Evolutionary conservation across 176 grass and related monocot genomes (phyloP).

Genomic region (Ensete glaucum): DNA sequence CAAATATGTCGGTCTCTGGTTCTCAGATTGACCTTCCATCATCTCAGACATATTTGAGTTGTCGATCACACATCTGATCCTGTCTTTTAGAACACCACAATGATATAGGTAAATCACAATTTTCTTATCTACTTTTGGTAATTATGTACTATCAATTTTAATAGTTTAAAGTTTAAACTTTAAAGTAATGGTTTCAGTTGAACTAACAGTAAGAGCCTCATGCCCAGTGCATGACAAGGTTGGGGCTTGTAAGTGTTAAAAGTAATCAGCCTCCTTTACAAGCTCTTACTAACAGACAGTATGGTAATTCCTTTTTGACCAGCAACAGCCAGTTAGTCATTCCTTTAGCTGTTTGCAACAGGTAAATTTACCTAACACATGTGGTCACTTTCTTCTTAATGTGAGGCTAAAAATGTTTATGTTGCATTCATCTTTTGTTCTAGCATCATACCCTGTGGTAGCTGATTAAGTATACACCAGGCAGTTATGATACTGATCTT

Average conservation of each 20-base stretch:
- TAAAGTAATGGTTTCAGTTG: not conserved
- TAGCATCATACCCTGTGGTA: not conserved
- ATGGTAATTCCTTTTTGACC: too few species aligned
- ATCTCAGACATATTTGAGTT: too few species aligned
- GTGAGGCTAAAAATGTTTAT: not conserved
- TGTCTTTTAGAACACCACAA: too few species aligned
- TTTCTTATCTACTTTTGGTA: not conserved
- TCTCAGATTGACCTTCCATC: not conserved
- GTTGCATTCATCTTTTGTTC: not conserved
- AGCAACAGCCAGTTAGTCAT: not conserved
- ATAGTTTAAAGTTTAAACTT: not conserved
- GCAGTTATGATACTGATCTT: too few species aligned
- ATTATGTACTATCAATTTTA: not conserved
- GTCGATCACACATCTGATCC: too few species aligned
- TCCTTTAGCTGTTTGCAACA: not conserved
- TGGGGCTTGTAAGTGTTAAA: not conserved
- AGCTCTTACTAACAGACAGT: too few species aligned
- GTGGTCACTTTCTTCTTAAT: not conserved
- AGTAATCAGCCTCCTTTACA: not conserved
- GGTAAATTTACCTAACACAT: not conserved
- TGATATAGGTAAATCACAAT: not conserved
- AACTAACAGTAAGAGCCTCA: not conserved
- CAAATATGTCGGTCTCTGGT: not conserved
- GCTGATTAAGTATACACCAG: not conserved
- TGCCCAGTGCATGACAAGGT: not conserved